These are phyloP conservation scores for Globisporangium barbulae DNA, from an alignment of 352 stramenopile genomes.

Conservation along the genomic window DNA sequence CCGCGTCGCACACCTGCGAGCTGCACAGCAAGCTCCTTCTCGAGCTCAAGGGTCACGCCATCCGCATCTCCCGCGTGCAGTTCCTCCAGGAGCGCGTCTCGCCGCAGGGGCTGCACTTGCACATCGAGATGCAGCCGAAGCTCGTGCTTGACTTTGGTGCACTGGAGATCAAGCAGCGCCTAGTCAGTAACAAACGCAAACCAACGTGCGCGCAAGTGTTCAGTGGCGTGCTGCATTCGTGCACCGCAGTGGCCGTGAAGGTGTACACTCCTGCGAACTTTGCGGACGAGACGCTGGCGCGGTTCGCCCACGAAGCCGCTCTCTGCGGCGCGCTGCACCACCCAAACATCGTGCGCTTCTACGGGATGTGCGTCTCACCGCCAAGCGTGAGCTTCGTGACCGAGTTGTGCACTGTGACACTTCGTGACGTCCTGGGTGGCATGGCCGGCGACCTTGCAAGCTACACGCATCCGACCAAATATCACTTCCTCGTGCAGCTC, in stretches of 20 bases:
- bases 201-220: background rate
- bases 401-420: background rate
- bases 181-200: background rate
- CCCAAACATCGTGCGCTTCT: conserved; percentile 26
- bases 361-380: background rate
- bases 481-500: conserved; percentile 18
- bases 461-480: background rate
- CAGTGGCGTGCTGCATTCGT: background rate
- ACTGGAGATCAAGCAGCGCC: conserved; percentile 1
- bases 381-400: conserved; percentile 21
- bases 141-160: conserved; percentile 46
- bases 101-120: conserved; percentile 35
- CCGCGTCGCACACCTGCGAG: conserved; percentile 23
- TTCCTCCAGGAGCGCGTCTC: conserved; percentile 35
- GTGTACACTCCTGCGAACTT: background rate
- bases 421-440: background rate
- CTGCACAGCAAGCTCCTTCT: conserved; percentile 28
- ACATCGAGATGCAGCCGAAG: conserved; percentile 50
- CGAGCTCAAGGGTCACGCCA: background rate
- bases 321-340: conserved; percentile 27
- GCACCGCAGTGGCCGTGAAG: background rate
- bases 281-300: conserved; percentile 16
- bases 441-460: background rate
- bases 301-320: conserved; percentile 30
- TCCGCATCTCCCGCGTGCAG: conserved; percentile 2